Evolutionary conservation across 192 early-diverging fungal species (phyloP).

Genomic region (Gonapodya sp.): DNA sequence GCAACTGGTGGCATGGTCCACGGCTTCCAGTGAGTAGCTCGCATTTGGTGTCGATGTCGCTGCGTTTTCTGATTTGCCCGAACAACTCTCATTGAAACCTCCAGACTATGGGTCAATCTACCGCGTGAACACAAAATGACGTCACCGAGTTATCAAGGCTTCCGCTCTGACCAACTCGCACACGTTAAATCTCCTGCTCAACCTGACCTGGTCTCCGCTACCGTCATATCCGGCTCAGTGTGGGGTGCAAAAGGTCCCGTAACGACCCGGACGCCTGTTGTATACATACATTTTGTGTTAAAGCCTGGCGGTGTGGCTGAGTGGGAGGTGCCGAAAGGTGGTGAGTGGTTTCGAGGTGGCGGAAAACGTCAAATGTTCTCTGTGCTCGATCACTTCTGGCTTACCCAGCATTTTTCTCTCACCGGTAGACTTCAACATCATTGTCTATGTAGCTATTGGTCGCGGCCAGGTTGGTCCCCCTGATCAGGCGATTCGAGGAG

Average conservation of each 20-base stretch:
- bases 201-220: constrained; percentile 22
- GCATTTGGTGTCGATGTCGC: not conserved
- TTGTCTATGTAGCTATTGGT: not conserved
- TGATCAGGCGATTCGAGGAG: not conserved
- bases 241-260: constrained; percentile 60
- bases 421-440: not conserved
- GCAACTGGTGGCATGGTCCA: constrained; percentile 23
- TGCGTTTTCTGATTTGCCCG: not conserved
- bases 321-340: not conserved
- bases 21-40: constrained; percentile 4
- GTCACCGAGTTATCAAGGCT: constrained; percentile 64
- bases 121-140: constrained; percentile 61
- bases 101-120: constrained; percentile 68
- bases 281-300: constrained; percentile 68
- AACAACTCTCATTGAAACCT: constrained; percentile 12
- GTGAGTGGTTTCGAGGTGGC: not conserved
- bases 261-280: constrained; percentile 67
- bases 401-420: not conserved
- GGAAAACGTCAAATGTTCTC: not conserved
- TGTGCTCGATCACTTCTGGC: not conserved
- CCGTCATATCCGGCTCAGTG: constrained; percentile 76
- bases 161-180: constrained; percentile 26
- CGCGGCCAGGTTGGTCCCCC: not conserved
- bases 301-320: constrained; percentile 22
- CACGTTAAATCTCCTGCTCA: not conserved